These are phyloP conservation scores for Gracilaria vermiculophylla DNA, from an alignment of 23 red algal species.

Conservation along the genomic window DNA sequence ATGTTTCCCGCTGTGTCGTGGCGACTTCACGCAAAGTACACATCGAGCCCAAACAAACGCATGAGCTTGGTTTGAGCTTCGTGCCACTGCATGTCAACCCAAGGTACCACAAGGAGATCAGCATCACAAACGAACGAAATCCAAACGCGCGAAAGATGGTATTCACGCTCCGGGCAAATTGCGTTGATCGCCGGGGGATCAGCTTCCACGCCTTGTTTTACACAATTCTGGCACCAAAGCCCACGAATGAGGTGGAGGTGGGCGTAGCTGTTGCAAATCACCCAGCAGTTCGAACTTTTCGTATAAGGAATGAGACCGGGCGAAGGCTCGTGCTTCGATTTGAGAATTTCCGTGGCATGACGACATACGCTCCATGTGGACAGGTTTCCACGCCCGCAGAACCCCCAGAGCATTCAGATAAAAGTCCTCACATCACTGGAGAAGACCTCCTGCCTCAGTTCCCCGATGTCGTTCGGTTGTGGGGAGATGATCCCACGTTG, in stretches of 20 bases:
- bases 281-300: constrained; percentile 70
- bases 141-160: constrained; percentile 48
- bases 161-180: constrained; percentile 81
- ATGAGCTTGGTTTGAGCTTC: constrained; percentile 76
- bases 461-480: background rate
- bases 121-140: constrained; percentile 81
- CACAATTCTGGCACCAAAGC: constrained; percentile 63
- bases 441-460: background rate
- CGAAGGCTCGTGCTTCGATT: constrained; percentile 64
- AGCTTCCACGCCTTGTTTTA: constrained; percentile 94
- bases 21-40: constrained; percentile 41
- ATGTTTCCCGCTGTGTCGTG: constrained; percentile 79
- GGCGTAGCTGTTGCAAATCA: constrained; percentile 79
- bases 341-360: constrained; percentile 30
- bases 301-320: constrained; percentile 69
- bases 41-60: constrained; percentile 74
- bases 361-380: constrained; percentile 40
- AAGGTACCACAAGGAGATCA: constrained; percentile 91
- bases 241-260: constrained; percentile 86
- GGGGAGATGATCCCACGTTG: background rate
- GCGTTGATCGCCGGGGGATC: constrained; percentile 81
- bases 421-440: background rate
- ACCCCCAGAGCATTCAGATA: background rate
- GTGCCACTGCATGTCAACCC: constrained; percentile 81
- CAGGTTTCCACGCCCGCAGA: background rate